Conservation (phyloP, 2,329 filamentous ascomycete genomes). For the Calonectria naviculata region DNA sequence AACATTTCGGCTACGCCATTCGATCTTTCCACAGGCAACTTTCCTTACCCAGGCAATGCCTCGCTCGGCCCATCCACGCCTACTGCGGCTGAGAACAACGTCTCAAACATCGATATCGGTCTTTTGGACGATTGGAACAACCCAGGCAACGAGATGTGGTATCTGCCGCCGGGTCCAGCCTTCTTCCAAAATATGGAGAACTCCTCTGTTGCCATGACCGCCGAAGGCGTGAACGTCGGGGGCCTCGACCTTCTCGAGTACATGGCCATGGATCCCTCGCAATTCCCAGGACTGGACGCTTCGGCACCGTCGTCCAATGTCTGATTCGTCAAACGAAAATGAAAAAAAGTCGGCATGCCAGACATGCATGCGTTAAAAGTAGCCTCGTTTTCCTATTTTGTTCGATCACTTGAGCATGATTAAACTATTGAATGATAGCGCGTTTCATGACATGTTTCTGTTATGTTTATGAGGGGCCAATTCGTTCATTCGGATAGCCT, state of each 20-base stretch:
- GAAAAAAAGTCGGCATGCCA: neutral
- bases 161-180: conserved; percentile 70
- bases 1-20: conserved; percentile 74
- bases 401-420: neutral
- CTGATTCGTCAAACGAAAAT: neutral
- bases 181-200: conserved; percentile 75
- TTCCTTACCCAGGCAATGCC: conserved; percentile 62
- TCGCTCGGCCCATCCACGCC: conserved; percentile 64
- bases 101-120: conserved; percentile 49
- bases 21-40: conserved; percentile 65
- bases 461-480: neutral
- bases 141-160: conserved; percentile 73
- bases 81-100: conserved; percentile 47
- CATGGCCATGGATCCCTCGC: conserved; percentile 69
- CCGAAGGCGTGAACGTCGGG: conserved; percentile 74
- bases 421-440: neutral
- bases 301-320: conserved; percentile 37
- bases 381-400: neutral
- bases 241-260: conserved; percentile 75
- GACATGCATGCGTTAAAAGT: neutral
- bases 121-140: conserved; percentile 68
- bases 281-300: conserved; percentile 51
- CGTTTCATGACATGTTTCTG: neutral
- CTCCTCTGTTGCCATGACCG: conserved; percentile 72
- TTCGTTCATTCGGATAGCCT: neutral